A percentile compares a stretch with the other conserved stretches of the same genome.
Evolutionary conservation across 2,329 filamentous ascomycete species (phyloP).

Genomic region (Hymenoscyphus salicellus): DNA sequence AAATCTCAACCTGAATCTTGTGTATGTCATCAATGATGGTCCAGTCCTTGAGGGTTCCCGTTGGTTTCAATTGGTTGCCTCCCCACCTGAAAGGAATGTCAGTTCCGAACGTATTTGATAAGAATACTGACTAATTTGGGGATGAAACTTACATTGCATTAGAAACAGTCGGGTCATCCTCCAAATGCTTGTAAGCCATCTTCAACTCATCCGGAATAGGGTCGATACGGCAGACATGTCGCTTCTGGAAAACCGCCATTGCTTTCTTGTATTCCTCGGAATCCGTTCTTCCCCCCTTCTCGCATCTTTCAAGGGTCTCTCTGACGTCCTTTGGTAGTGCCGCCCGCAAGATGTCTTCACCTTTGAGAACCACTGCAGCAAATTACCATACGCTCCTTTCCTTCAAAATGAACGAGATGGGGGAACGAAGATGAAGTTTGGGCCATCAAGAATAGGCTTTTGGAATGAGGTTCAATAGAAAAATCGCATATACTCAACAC

Average conservation of each 20-base stretch:
- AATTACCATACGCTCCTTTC: too few relatives aligned
- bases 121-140: too few relatives aligned
- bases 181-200: conserved; percentile 3
- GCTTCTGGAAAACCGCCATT: conserved; percentile 20
- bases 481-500: conserved; percentile 20
- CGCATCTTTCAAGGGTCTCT: conserved; percentile 22
- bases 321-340: conserved; percentile 28
- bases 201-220: conserved; percentile 24
- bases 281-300: conserved; percentile 20
- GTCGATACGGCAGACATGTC: conserved; percentile 21
- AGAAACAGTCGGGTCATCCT: conserved; percentile 31
- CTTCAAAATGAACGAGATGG: too few relatives aligned
- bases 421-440: too few relatives aligned
- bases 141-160: conserved; percentile 29
- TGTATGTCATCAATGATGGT: conserved; percentile 35
- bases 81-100: conserved; percentile 34
- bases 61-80: conserved; percentile 40
- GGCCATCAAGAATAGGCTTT: too few relatives aligned
- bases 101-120: too few relatives aligned
- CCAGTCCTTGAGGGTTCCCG: conserved; percentile 43
- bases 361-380: conserved; percentile 22
- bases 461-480: too few relatives aligned
- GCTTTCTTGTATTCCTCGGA: conserved; percentile 24
- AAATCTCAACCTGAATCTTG: conserved; percentile 39
- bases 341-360: conserved; percentile 22